phyloP scores from a whole-genome alignment of 2,329 filamentous ascomycete species.

The Sclerotinia trifoliorum region DNA sequence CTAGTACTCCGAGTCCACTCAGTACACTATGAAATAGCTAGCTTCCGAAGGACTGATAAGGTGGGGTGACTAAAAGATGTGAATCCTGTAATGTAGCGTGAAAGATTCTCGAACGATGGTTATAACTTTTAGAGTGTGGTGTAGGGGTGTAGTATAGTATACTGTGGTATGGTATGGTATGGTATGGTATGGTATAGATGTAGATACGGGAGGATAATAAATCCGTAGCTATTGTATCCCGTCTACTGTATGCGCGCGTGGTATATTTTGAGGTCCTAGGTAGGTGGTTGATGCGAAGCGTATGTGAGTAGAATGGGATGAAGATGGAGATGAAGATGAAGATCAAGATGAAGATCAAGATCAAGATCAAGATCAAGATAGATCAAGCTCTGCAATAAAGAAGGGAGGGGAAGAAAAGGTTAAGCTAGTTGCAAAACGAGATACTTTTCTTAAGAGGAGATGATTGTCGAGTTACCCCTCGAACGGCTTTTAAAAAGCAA shows the following conservation, averaged over 20 bases:
- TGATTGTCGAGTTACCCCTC: not conserved
- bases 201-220: not conserved
- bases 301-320: not conserved
- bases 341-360: too few species aligned
- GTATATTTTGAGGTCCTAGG: not conserved
- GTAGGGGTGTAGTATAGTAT: not conserved
- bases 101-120: not conserved
- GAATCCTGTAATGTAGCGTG: not conserved
- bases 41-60: constrained; percentile 6
- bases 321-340: too few species aligned
- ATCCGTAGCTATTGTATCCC: not conserved
- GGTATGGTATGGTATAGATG: not conserved
- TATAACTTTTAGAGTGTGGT: not conserved
- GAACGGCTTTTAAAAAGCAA: not conserved
- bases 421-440: constrained; percentile 4
- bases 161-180: not conserved
- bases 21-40: constrained; percentile 4
- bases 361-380: too few species aligned
- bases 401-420: not conserved
- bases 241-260: not conserved
- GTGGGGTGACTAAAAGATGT: constrained; percentile 9
- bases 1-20: constrained; percentile 15
- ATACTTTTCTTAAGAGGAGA: not conserved
- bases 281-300: not conserved
- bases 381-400: not conserved